Evolutionary conservation across 2,329 filamentous ascomycete species (phyloP).

Genomic region (Daldinia sp.): DNA sequence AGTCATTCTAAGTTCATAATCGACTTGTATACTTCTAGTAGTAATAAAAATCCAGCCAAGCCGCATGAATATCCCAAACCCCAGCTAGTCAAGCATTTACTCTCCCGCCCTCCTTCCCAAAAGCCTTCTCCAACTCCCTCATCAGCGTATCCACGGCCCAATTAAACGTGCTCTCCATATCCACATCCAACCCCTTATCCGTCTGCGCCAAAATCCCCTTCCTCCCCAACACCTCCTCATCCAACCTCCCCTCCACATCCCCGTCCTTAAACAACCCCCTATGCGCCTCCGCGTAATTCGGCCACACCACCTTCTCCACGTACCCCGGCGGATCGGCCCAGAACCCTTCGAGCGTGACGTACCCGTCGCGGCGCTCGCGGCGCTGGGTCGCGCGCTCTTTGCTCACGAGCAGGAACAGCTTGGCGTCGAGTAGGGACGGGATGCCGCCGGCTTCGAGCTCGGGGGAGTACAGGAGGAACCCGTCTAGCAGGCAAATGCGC

Average conservation of each 20-base stretch:
- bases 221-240: constrained; percentile 58
- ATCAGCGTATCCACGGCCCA: constrained; percentile 78
- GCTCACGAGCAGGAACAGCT: constrained; percentile 80
- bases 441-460: constrained; percentile 60
- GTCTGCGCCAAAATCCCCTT: constrained; percentile 63
- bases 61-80: neutral
- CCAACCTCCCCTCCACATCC: constrained; percentile 69
- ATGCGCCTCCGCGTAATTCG: constrained; percentile 88
- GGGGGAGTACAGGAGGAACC: constrained; percentile 83
- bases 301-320: constrained; percentile 95
- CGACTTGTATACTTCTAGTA: neutral
- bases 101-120: neutral
- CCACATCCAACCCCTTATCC: constrained; percentile 61
- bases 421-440: constrained; percentile 72
- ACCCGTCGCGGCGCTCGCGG: constrained; percentile 77
- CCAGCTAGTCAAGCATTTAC: neutral
- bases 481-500: constrained; percentile 81
- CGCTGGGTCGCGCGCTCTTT: constrained; percentile 73
- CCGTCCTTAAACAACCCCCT: constrained; percentile 80
- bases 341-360: constrained; percentile 88
- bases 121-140: constrained; percentile 54
- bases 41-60: neutral
- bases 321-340: constrained; percentile 96
- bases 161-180: constrained; percentile 71
- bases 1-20: neutral